Conservation (phyloP, 257 asterid genomes). For the Fraxinus anomala region DNA sequence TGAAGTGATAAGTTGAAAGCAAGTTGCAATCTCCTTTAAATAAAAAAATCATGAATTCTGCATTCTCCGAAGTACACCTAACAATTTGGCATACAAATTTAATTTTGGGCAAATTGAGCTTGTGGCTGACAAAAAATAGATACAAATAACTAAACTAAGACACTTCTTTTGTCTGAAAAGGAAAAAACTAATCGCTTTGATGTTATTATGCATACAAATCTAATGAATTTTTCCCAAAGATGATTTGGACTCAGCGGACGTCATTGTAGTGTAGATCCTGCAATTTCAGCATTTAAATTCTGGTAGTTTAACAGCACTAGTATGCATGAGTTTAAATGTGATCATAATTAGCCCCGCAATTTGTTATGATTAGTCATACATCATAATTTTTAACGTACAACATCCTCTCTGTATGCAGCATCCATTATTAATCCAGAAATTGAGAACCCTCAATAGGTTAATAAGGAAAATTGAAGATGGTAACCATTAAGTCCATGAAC, state of each 20-base stretch:
- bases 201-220: conserved; percentile 4
- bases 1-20: background rate
- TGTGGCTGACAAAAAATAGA: background rate
- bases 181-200: background rate
- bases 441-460: background rate
- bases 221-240: background rate
- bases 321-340: background rate
- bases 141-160: background rate
- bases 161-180: background rate
- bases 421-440: background rate
- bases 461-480: background rate
- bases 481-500: background rate
- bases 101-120: background rate
- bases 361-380: background rate
- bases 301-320: background rate
- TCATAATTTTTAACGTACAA: background rate
- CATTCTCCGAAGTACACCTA: background rate
- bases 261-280: background rate
- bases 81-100: background rate
- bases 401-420: background rate
- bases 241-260: background rate
- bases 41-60: background rate
- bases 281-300: background rate
- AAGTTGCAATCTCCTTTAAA: background rate
- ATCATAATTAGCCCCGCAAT: background rate